phyloP scores from a whole-genome alignment of 2,329 filamentous ascomycete species.

The Beauveria asiatica region DNA sequence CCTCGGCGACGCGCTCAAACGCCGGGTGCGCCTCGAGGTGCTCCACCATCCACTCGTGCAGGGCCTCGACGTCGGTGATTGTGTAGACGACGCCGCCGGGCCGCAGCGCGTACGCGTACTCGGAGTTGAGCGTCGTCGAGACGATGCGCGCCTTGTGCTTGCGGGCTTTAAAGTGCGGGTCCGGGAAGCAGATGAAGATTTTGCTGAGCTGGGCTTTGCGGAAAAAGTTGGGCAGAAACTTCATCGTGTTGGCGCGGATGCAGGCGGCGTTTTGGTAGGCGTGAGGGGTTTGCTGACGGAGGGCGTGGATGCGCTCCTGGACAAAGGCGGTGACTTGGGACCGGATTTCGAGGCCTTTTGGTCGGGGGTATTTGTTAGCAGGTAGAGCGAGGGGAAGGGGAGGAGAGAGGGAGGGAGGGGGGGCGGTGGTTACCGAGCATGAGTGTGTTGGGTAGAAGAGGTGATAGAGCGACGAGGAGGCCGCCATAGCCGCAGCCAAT shows the following conservation, averaged over 20 bases:
- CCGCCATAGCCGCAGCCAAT: constrained; percentile 97
- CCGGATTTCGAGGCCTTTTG: constrained; percentile 79
- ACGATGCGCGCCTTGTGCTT: constrained; percentile 98
- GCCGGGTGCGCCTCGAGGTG: constrained; percentile 72
- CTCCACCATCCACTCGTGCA: constrained; percentile 87
- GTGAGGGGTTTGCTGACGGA: constrained; percentile 52
- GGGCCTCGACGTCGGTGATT: constrained; percentile 92
- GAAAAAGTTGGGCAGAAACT: constrained; percentile 99
- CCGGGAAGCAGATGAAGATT: constrained; percentile 96
- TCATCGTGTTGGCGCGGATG: constrained; percentile 93
- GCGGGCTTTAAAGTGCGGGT: constrained; percentile 93
- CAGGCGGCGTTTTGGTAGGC: constrained; percentile 82
- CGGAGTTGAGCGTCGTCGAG: constrained; percentile 75
- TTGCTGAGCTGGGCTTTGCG: constrained; percentile 69
- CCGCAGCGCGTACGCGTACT: constrained; percentile 81
- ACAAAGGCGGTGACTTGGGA: constrained; percentile 86
- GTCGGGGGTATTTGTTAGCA: neutral
- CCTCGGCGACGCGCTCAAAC: constrained; percentile 66
- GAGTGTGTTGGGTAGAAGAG: constrained; percentile 70
- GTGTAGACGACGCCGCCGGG: constrained; percentile 88
- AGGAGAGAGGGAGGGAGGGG: neutral
- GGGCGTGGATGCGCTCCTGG: constrained; percentile 73
- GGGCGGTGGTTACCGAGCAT: constrained; percentile 55
- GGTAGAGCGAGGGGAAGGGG: neutral
- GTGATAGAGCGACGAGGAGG: constrained; percentile 75